A percentile compares a stretch with the other conserved stretches of the same genome.
phyloP scores from a whole-genome alignment of 495 filamentous ascomycete species.

The Lepraria neglecta region DNA sequence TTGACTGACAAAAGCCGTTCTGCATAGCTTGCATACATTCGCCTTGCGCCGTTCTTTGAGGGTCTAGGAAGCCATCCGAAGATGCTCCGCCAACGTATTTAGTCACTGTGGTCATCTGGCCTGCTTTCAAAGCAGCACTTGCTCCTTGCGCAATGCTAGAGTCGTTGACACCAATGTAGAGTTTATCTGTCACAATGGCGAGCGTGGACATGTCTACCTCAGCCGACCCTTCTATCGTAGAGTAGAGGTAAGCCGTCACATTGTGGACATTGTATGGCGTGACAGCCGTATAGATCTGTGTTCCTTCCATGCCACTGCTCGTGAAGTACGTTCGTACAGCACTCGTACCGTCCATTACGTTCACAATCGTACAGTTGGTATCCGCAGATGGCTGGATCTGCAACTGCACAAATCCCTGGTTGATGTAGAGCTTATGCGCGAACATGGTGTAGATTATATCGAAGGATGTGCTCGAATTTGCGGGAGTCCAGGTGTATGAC shows the following conservation, averaged over 20 bases:
- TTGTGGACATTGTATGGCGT: conserved; percentile 48
- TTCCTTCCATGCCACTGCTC: conserved; percentile 42
- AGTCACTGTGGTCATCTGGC: conserved; percentile 44
- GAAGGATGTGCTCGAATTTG: conserved; percentile 42
- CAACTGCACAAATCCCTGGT: conserved; percentile 56
- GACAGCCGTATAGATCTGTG: conserved; percentile 53
- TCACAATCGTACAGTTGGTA: conserved; percentile 46
- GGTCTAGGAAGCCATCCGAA: conserved; percentile 52
- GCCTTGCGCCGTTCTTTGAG: conserved; percentile 43
- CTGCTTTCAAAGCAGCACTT: conserved; percentile 43
- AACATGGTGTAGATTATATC: conserved; percentile 55
- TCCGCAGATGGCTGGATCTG: conserved; percentile 46
- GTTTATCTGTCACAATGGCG: conserved; percentile 36
- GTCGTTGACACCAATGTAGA: conserved; percentile 48
- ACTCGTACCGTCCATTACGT: conserved; percentile 53
- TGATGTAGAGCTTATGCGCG: conserved; percentile 55
- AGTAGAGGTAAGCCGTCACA: conserved; percentile 55
- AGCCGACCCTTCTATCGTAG: conserved; percentile 41
- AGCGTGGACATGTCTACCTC: conserved; percentile 45
- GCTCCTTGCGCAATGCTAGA: conserved; percentile 56
- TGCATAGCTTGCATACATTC: conserved; percentile 40
- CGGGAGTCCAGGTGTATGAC: conserved; percentile 61
- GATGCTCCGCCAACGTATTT: conserved; percentile 60
- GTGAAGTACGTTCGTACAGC: conserved; percentile 55
- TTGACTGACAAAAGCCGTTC: conserved; percentile 43